Evolutionary conservation across 805 yeast genomes (phyloP).

Genomic region (Nakazawaea holstii): DNA sequence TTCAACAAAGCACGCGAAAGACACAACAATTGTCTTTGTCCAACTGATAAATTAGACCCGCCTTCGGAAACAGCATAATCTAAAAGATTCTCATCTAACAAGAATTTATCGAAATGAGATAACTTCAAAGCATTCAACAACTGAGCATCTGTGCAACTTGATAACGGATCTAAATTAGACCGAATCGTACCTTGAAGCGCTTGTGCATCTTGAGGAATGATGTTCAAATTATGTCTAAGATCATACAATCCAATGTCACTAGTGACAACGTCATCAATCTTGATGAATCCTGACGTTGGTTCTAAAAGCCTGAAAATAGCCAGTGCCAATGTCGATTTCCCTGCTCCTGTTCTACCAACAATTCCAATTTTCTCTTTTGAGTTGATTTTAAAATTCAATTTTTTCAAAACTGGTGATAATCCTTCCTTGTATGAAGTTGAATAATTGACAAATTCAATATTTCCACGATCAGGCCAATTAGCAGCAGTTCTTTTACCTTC

Average conservation of each 20-base stretch:
- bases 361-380: slow-evolving; percentile 77
- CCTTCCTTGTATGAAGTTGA: slow-evolving; percentile 70
- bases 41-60: slow-evolving; percentile 59
- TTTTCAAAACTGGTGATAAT: slow-evolving; percentile 61
- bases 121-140: slow-evolving; percentile 43
- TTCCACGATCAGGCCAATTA: slow-evolving; percentile 61
- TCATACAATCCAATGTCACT: slow-evolving; percentile 58
- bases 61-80: slow-evolving; percentile 35
- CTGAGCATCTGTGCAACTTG: slow-evolving; percentile 32
- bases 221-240: slow-evolving; percentile 58
- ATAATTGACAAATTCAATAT: slow-evolving; percentile 52
- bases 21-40: slow-evolving; percentile 65
- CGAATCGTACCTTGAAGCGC: slow-evolving; percentile 46
- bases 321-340: slow-evolving; percentile 68
- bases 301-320: slow-evolving; percentile 75
- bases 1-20: slow-evolving; percentile 70
- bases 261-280: slow-evolving; percentile 57
- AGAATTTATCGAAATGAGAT: no score
- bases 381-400: slow-evolving; percentile 48
- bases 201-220: slow-evolving; percentile 78
- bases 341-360: slow-evolving; percentile 89
- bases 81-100: slow-evolving; percentile 31
- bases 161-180: slow-evolving; percentile 50
- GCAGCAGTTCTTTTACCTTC: slow-evolving; percentile 20
- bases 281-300: slow-evolving; percentile 51